A percentile compares a stretch with the other conserved stretches of the same genome.
phyloP scores from a whole-genome alignment of 495 filamentous ascomycete species.

The Usnea hakonensis region DNA sequence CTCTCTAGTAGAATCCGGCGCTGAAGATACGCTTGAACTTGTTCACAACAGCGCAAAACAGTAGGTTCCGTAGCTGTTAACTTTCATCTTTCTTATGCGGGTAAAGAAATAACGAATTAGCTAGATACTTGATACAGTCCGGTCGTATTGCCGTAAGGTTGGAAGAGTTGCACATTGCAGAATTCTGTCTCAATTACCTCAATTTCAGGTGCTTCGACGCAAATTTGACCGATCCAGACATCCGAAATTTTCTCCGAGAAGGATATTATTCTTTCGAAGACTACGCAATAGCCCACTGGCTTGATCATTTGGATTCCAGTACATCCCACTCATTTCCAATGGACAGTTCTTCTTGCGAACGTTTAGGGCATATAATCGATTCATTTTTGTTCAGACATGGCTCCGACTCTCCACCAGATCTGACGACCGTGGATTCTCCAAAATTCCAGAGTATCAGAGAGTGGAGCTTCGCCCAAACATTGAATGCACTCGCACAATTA shows the following conservation, averaged over 20 bases:
- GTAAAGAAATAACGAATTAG: neutral
- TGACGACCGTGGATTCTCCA: accelerated
- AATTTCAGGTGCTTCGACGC: neutral
- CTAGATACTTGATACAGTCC: neutral
- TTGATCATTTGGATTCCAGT: neutral
- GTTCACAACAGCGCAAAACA: neutral
- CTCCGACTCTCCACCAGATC: neutral
- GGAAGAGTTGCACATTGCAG: neutral
- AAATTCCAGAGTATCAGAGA: neutral
- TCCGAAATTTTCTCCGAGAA: neutral
- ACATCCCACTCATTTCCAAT: neutral
- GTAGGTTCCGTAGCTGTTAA: neutral
- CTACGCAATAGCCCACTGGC: constrained; percentile 5
- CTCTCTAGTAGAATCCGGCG: neutral
- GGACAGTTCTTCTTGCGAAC: neutral
- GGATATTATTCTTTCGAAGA: constrained; percentile 6
- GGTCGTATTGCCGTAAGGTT: neutral
- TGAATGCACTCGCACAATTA: neutral
- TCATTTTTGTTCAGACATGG: neutral
- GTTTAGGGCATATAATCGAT: neutral
- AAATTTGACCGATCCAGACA: neutral
- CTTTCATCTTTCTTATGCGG: neutral
- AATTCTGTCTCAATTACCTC: neutral
- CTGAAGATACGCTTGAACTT: neutral
- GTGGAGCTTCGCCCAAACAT: neutral